These are phyloP conservation scores for Hyaloscypha bicolor DNA, from an alignment of 495 filamentous ascomycete species.

Conservation along the genomic window DNA sequence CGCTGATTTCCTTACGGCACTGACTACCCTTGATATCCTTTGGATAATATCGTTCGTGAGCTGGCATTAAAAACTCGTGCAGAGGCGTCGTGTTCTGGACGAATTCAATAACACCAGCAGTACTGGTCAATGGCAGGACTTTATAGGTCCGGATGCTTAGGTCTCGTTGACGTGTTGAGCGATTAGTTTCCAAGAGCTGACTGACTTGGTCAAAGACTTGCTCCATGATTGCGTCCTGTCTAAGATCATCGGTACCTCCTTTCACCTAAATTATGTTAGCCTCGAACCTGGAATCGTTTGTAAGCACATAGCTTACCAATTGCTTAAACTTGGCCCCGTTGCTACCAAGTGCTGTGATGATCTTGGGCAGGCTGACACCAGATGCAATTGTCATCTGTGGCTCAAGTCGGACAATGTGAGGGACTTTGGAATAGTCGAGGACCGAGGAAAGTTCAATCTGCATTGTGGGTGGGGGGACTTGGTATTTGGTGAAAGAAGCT, in stretches of 20 bases:
- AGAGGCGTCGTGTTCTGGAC: slow-evolving; percentile 89
- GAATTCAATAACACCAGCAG: slow-evolving; percentile 95
- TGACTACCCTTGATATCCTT: slow-evolving; percentile 73
- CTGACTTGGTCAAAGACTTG: slow-evolving; percentile 98
- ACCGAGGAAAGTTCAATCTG: slow-evolving; percentile 72
- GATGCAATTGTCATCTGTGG: slow-evolving; percentile 80
- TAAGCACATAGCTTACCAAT: slow-evolving; percentile 54
- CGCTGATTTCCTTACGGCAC: slow-evolving; percentile 76
- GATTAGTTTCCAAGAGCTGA: slow-evolving; percentile 80
- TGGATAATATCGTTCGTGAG: slow-evolving; percentile 83
- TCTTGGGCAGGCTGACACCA: slow-evolving; percentile 89
- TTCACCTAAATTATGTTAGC: slow-evolving; percentile 63
- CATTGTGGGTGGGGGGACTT: slow-evolving; percentile 90
- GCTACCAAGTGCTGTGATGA: slow-evolving; percentile 74
- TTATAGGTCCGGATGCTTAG: slow-evolving; percentile 93
- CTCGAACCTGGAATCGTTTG: slow-evolving; percentile 4
- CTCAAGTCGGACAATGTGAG: slow-evolving; percentile 67
- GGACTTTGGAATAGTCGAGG: slow-evolving; percentile 75
- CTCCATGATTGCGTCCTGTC: slow-evolving; percentile 99
- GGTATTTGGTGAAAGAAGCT: slow-evolving; percentile 54
- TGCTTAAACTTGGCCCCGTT: slow-evolving; percentile 83
- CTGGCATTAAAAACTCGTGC: slow-evolving; percentile 87
- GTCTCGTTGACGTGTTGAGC: slow-evolving; percentile 83
- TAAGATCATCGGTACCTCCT: slow-evolving; percentile 89
- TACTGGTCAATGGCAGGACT: slow-evolving; percentile 81